Base-by-base conservation (phyloP, 371 early-diverging fungal species). In the Mucor velutinosus region DNA sequence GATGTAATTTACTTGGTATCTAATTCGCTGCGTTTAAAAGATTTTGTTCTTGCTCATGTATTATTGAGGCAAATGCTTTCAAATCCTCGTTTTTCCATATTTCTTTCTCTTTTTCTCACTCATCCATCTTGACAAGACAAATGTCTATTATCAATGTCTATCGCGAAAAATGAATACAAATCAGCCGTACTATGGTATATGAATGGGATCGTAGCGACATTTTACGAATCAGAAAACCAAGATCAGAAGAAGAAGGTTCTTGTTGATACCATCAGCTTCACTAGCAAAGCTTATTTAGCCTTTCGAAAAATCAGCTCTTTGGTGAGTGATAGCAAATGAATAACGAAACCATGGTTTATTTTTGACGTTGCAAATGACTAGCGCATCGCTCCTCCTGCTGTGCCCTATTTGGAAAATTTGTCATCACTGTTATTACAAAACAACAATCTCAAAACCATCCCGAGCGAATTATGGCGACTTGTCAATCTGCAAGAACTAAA, bases 351-450 rank as follows among this genome's bases (percentile, higher is more conserved):
- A 11, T 7, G 17, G 25, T 8, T 49, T 8, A n/a, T 30, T 30
- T 12, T 12, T 37, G 37, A 37, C 37, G 12, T n/a, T 15, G 11
- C 6, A 35, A 0, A 27, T 32, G 4, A 10, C 25, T 63, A 84
- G 84, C 74, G 62, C 33, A 80, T 84, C 56, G 69, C 80, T 14
- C 17, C 62, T 10, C 79, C 84, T n/a, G 79, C 84, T 1, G 59
- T 84, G n/a, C 71, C 66, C 10, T 76, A 67, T 51, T 62, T 84
- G 41, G 30, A 58, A 5, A 30, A 63, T 72, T 79, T 98, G 60
- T 91, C 95, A 23, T 89, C 87, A n/a, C 87, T 98, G 3, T 92
- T 93, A 70, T 80, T 98, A 45, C 94, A 95, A 75, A 92, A 95
- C 83, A 98, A 98, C 83, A 82, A 90, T 62, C 82, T 98, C 23